Evolutionary conservation across 2,329 filamentous ascomycete species (phyloP).

Genomic region (Corniculantispora saksenae): DNA sequence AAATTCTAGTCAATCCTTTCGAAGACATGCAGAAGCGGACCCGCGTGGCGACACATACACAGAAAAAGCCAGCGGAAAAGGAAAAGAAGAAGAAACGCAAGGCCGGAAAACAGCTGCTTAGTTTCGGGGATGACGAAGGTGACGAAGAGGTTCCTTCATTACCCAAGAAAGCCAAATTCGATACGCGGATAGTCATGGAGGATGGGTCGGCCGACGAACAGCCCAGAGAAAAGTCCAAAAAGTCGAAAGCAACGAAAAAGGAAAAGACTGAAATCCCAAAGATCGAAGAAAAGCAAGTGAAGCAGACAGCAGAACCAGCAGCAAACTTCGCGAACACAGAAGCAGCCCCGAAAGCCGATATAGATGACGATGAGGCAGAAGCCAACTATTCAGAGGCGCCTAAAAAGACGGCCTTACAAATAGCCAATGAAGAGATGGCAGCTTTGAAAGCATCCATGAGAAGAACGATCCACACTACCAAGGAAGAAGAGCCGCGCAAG

Average conservation of each 20-base stretch:
- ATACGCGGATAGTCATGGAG: constrained; percentile 70
- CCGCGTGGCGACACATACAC: constrained; percentile 53
- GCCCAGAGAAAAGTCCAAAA: constrained; percentile 30
- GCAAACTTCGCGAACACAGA: background rate
- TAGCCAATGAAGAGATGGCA: constrained; percentile 78
- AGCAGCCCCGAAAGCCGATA: background rate
- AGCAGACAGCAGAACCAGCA: constrained; percentile 16
- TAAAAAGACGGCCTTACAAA: constrained; percentile 59
- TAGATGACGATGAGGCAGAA: background rate
- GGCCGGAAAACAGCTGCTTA: constrained; percentile 73
- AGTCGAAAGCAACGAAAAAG: constrained; percentile 33
- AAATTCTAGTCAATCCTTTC: constrained; percentile 81
- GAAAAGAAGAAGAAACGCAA: constrained; percentile 69
- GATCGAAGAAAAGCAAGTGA: constrained; percentile 26
- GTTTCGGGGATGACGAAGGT: constrained; percentile 73
- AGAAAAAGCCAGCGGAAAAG: constrained; percentile 39
- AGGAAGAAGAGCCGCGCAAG: constrained; percentile 55
- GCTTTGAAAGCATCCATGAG: constrained; percentile 81
- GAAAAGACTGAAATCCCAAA: constrained; percentile 30
- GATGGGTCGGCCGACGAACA: constrained; percentile 39
- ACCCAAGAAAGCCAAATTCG: constrained; percentile 76
- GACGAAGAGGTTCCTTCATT: constrained; percentile 56
- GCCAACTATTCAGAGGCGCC: constrained; percentile 27
- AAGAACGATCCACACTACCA: constrained; percentile 55
- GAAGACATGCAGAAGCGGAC: constrained; percentile 75